phyloP scores from a whole-genome alignment of 768 basidiomycete species.

The Solioccasus polychromus region DNA sequence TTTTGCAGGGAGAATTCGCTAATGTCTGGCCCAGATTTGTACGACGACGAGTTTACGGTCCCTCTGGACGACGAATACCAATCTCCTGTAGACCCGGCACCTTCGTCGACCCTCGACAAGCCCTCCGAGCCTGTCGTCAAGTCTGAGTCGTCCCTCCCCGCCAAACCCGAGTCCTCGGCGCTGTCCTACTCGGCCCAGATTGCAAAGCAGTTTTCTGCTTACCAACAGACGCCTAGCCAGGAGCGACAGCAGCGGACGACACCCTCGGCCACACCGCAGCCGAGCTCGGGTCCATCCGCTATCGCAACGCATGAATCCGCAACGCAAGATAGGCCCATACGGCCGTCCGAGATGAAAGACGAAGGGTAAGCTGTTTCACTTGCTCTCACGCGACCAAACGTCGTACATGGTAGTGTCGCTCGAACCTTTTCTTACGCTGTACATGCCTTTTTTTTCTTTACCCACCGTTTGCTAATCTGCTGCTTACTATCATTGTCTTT shows the following conservation, averaged over 20 bases:
- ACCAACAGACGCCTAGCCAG: slow-evolving; percentile 64
- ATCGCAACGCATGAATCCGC: slow-evolving; percentile 37
- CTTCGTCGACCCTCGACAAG: slow-evolving; percentile 19
- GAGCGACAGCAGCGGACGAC: slow-evolving; percentile 49
- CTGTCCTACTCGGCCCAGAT: slow-evolving; percentile 63
- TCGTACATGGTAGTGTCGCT: slow-evolving; percentile 25
- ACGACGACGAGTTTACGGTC: slow-evolving; percentile 43
- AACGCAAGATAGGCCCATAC: slow-evolving; percentile 50
- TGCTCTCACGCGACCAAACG: slow-evolving; percentile 12
- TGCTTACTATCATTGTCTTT: slow-evolving; percentile 23
- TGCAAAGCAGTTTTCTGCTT: slow-evolving; percentile 61
- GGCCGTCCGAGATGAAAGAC: slow-evolving; percentile 75
- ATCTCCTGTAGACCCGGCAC: slow-evolving; percentile 25
- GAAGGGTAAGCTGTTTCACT: slow-evolving; percentile 63
- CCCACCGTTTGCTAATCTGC: slow-evolving; percentile 29
- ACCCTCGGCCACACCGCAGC: slow-evolving; percentile 23
- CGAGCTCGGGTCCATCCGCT: slow-evolving; percentile 26
- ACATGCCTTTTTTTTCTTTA: slow-evolving; percentile 13
- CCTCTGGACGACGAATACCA: slow-evolving; percentile 32
- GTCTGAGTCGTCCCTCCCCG: slow-evolving; percentile 23
- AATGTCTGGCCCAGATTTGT: slow-evolving; percentile 42
- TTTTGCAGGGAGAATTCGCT: slow-evolving; percentile 1
- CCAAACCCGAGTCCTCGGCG: slow-evolving; percentile 30
- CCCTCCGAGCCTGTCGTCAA: slow-evolving; percentile 14
- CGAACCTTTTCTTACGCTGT: slow-evolving; percentile 16